phyloP scores from a whole-genome alignment of 2,329 filamentous ascomycete genomes.

The Fusarium virguliforme region DNA sequence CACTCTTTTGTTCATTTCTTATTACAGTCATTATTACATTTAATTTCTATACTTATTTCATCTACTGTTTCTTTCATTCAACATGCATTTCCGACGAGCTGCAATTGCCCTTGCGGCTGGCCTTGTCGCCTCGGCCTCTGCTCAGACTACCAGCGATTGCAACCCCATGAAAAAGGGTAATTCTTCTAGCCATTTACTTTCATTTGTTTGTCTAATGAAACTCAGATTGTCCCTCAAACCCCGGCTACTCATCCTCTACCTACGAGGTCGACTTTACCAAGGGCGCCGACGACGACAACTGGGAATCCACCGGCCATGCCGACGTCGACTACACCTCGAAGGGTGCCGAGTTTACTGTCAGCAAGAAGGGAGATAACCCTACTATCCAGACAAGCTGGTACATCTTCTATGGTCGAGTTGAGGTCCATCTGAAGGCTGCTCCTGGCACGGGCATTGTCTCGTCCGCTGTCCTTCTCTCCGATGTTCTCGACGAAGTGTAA shows the following conservation, averaged over 20 bases:
- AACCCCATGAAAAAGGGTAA: constrained; percentile 45
- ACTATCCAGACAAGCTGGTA: constrained; percentile 81
- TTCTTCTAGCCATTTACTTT: background rate
- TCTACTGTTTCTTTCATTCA: background rate
- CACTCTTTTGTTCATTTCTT: background rate
- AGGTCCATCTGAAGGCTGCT: constrained; percentile 79
- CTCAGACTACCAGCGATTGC: constrained; percentile 41
- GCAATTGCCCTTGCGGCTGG: constrained; percentile 29
- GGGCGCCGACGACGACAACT: constrained; percentile 43
- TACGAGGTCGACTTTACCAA: constrained; percentile 45
- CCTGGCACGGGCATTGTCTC: constrained; percentile 83
- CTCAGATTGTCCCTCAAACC: constrained; percentile 24
- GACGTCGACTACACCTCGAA: constrained; percentile 39
- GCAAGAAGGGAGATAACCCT: constrained; percentile 68
- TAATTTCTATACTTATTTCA: background rate
- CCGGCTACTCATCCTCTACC: constrained; percentile 36
- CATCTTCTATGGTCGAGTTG: constrained; percentile 86
- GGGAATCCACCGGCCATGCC: constrained; percentile 41
- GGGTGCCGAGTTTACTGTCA: constrained; percentile 67
- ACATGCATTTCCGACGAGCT: constrained; percentile 27
- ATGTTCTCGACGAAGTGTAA: constrained; percentile 73
- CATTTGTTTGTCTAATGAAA: constrained; percentile 8
- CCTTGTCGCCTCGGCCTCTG: constrained; percentile 33
- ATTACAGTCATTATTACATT: background rate
- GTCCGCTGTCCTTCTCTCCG: constrained; percentile 81